A percentile compares a stretch with the other conserved stretches of the same genome.
These are phyloP conservation scores for Artemisia tridentata DNA, from an alignment of 129 eudicot species.

Conservation along the genomic window DNA sequence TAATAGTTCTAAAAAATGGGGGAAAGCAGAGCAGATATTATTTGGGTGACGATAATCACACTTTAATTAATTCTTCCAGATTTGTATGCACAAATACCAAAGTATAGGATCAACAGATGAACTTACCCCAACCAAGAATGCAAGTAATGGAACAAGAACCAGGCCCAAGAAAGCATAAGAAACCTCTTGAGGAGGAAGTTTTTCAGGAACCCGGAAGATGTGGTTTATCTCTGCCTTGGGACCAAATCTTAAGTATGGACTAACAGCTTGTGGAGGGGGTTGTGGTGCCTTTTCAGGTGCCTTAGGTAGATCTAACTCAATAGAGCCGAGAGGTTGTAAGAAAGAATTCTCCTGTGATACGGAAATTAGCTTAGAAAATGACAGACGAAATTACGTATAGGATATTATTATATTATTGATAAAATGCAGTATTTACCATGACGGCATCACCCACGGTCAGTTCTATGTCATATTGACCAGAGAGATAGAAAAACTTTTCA, in stretches of 20 bases:
- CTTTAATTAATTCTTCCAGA: neutral
- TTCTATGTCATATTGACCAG: slow-evolving; percentile 81
- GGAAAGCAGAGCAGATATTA: no score
- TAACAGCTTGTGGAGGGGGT: slow-evolving; percentile 71
- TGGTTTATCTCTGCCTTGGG: slow-evolving; percentile 85
- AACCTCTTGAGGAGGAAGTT: slow-evolving; percentile 76
- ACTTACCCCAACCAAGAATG: slow-evolving; percentile 85
- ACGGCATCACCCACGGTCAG: slow-evolving; percentile 84
- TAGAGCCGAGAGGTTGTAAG: slow-evolving; percentile 58
- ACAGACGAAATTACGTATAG: neutral
- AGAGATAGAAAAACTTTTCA: slow-evolving; percentile 77
- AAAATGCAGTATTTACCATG: slow-evolving; percentile 54
- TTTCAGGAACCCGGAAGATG: slow-evolving; percentile 87
- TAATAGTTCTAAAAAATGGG: no score
- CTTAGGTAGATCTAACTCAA: slow-evolving; percentile 76
- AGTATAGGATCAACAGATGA: slow-evolving; percentile 2
- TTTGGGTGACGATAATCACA: no score
- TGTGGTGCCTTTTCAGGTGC: slow-evolving; percentile 85
- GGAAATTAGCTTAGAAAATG: slow-evolving; percentile 18
- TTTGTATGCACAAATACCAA: neutral
- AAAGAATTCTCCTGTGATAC: slow-evolving; percentile 86
- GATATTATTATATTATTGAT: neutral
- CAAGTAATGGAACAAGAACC: slow-evolving; percentile 65
- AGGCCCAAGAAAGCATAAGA: slow-evolving; percentile 82
- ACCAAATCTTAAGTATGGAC: slow-evolving; percentile 62